Evolutionary conservation across 1,139 yeast genomes (phyloP).

Genomic region (Schizosaccharomyces versatilis): DNA sequence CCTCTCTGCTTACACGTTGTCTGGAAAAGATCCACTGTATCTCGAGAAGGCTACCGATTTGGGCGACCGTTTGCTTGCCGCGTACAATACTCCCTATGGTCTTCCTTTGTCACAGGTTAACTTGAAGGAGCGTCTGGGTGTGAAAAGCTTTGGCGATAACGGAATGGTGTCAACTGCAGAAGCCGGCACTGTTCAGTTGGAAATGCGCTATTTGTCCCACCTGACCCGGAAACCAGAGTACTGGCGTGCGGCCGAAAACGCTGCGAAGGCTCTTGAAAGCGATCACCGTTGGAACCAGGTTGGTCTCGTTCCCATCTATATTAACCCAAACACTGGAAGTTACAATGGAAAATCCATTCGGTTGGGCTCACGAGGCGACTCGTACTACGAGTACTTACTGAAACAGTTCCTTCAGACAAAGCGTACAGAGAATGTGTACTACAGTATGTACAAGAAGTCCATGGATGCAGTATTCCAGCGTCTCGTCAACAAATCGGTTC

Average conservation of each 20-base stretch:
- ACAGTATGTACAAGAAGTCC: slow-evolving; percentile 55
- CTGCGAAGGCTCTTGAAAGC: slow-evolving; percentile 21
- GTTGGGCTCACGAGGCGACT: slow-evolving; percentile 79
- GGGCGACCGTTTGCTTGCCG: slow-evolving; percentile 26
- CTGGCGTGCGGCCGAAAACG: slow-evolving; percentile 56
- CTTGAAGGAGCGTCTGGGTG: slow-evolving; percentile 33
- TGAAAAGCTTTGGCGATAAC: slow-evolving; percentile 37
- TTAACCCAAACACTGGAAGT: slow-evolving; percentile 51
- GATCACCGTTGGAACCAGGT: slow-evolving; percentile 40
- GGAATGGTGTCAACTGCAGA: slow-evolving; percentile 79
- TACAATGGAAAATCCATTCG: slow-evolving; percentile 47
- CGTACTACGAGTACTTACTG: slow-evolving; percentile 72
- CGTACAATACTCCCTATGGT: slow-evolving; percentile 15
- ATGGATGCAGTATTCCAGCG: slow-evolving; percentile 52
- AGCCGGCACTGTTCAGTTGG: slow-evolving; percentile 70
- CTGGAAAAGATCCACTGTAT: slow-evolving; percentile 40
- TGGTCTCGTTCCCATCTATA: slow-evolving; percentile 67
- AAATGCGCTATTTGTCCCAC: slow-evolving; percentile 59
- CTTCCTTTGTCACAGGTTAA: slow-evolving; percentile 16
- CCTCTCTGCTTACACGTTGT: slow-evolving; percentile 54
- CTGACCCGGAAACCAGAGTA: slow-evolving; percentile 59
- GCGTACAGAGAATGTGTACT: slow-evolving; percentile 36
- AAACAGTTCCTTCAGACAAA: slow-evolving; percentile 71
- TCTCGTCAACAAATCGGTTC: slow-evolving; percentile 37
- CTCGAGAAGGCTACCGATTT: slow-evolving; percentile 60